phyloP scores from a whole-genome alignment of 257 asterid genomes.

The Jacaranda mimosifolia region DNA sequence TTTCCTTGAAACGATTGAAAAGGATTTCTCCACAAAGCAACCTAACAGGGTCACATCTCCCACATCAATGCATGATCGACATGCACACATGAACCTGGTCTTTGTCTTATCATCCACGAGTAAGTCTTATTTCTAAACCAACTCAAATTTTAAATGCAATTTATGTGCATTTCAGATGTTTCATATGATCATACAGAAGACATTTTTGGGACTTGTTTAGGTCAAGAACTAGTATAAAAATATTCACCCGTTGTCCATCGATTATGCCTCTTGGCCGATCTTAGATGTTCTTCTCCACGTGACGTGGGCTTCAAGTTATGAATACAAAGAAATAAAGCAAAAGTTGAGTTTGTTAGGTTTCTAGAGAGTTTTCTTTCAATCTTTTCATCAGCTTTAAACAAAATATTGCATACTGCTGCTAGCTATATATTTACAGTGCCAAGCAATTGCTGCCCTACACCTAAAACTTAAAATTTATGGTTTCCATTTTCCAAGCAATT shows the following conservation, averaged over 20 bases:
- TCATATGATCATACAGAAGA: background rate
- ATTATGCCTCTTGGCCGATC: too few species aligned
- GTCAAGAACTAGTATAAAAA: too few species aligned
- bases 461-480: conserved; percentile 12
- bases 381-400: background rate
- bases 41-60: conserved; percentile 29
- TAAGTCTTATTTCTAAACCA: conserved; percentile 20
- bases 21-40: conserved; percentile 40
- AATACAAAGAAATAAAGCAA: background rate
- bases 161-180: too few species aligned
- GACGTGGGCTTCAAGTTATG: conserved; percentile 15
- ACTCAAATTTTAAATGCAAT: too few species aligned
- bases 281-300: background rate
- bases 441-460: conserved; percentile 33
- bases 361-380: background rate
- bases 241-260: too few species aligned
- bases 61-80: conserved; percentile 17
- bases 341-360: background rate
- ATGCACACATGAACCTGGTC: conserved; percentile 21
- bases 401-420: conserved; percentile 42
- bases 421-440: conserved; percentile 53
- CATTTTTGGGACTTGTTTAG: background rate
- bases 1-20: conserved; percentile 48
- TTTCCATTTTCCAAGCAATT: conserved; percentile 30
- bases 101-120: background rate